Conservation (phyloP, 345 rosid genomes). For the Camelina hispida region DNA sequence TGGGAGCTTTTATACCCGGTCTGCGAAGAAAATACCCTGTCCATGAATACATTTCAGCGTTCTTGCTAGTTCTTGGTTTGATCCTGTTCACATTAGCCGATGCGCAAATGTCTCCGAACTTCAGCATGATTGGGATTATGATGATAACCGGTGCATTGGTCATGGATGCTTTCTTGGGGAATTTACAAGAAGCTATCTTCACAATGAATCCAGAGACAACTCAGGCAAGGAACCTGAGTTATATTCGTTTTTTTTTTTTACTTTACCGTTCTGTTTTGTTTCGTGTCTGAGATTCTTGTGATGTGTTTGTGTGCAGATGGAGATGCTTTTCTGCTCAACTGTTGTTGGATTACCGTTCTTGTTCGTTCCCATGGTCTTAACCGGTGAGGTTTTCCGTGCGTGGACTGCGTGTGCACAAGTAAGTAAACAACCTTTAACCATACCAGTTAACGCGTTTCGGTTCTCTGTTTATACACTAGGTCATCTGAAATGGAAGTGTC, state of each 20-base stretch:
- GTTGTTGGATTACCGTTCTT: slow-evolving; percentile 91
- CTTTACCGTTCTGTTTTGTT: background rate
- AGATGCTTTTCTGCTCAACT: slow-evolving; percentile 94
- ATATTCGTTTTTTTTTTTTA: background rate
- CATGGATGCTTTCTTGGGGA: slow-evolving; percentile 93
- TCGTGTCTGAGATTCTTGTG: slow-evolving; percentile 9
- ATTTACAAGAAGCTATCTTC: slow-evolving; percentile 93
- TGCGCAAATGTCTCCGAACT: slow-evolving; percentile 91
- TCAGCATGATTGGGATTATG: slow-evolving; percentile 77
- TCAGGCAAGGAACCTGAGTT: slow-evolving; percentile 51
- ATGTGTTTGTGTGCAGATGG: slow-evolving; percentile 59
- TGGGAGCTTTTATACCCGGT: slow-evolving; percentile 98
- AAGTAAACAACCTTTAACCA: slow-evolving; percentile 24
- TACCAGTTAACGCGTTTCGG: background rate
- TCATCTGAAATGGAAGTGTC: slow-evolving; percentile 25
- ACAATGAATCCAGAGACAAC: slow-evolving; percentile 91
- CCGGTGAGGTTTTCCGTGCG: slow-evolving; percentile 93
- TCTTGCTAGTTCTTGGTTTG: slow-evolving; percentile 81
- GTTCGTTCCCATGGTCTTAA: slow-evolving; percentile 90
- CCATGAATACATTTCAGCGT: slow-evolving; percentile 82
- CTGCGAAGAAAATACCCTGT: slow-evolving; percentile 81
- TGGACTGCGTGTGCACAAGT: slow-evolving; percentile 96
- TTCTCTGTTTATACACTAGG: background rate
- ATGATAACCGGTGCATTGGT: slow-evolving; percentile 89
- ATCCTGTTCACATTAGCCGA: slow-evolving; percentile 94